Evolutionary conservation across 768 basidiomycete genomes (phyloP).

Genomic region (Pisolithus orientalis): DNA sequence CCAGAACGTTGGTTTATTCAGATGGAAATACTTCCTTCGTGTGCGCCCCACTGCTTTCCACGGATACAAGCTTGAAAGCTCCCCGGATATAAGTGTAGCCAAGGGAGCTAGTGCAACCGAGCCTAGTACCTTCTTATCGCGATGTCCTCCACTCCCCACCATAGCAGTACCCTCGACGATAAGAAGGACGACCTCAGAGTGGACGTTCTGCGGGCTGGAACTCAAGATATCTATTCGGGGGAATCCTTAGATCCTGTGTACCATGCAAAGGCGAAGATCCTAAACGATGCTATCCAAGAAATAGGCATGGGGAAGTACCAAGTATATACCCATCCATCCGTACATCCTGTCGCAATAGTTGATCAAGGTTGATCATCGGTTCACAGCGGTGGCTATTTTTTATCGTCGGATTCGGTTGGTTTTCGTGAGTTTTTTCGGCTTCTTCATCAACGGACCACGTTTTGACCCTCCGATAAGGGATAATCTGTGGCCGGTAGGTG

Average conservation of each 20-base stretch:
- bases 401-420: constrained; percentile 71
- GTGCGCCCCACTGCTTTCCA: no score
- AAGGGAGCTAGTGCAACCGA: neutral
- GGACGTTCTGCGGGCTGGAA: constrained; percentile 6
- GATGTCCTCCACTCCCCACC: constrained; percentile 14
- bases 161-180: neutral
- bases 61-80: no score
- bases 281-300: constrained; percentile 58
- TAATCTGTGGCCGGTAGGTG: constrained; percentile 65
- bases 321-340: constrained; percentile 24
- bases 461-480: constrained; percentile 35
- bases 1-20: no score
- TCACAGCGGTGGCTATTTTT: constrained; percentile 55
- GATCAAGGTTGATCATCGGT: neutral
- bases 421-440: constrained; percentile 44
- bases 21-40: no score
- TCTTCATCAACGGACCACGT: neutral
- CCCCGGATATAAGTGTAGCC: neutral
- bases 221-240: constrained; percentile 21
- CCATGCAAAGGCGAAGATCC: constrained; percentile 47
- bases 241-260: constrained; percentile 48
- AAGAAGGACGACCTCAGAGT: neutral
- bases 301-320: constrained; percentile 72
- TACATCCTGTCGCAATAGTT: neutral
- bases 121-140: neutral